Conservation (phyloP, 2,329 filamentous ascomycete species). For the Xylaria arbuscula region DNA sequence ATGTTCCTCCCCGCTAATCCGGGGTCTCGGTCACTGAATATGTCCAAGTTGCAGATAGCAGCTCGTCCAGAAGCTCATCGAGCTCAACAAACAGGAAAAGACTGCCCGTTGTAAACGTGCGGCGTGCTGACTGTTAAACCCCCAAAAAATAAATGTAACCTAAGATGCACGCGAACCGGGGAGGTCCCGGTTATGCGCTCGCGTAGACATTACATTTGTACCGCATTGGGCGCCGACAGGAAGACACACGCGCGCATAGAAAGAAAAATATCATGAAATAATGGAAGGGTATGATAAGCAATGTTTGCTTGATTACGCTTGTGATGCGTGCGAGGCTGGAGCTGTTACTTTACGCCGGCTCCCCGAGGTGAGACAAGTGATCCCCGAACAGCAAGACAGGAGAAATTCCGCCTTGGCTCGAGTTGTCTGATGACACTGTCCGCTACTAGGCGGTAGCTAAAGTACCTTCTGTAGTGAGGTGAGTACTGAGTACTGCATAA, state of each 20-base stretch:
- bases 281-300: background rate
- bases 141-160: background rate
- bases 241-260: no score
- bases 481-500: background rate
- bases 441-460: background rate
- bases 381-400: background rate
- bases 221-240: no score
- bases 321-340: constrained; percentile 1
- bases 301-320: background rate
- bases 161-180: background rate
- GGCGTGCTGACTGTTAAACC: background rate
- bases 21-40: constrained; percentile 17
- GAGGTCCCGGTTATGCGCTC: background rate
- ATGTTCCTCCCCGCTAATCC: background rate
- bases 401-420: constrained; percentile 11
- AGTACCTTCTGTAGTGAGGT: no score
- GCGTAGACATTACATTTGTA: background rate
- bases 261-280: background rate
- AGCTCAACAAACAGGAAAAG: background rate
- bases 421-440: background rate
- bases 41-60: background rate
- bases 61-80: background rate
- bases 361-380: constrained; percentile 14
- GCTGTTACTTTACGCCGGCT: background rate
- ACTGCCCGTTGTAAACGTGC: background rate